Evolutionary conservation across 2,329 filamentous ascomycete species (phyloP).

Genomic region (Sphaceloma murrayae): DNA sequence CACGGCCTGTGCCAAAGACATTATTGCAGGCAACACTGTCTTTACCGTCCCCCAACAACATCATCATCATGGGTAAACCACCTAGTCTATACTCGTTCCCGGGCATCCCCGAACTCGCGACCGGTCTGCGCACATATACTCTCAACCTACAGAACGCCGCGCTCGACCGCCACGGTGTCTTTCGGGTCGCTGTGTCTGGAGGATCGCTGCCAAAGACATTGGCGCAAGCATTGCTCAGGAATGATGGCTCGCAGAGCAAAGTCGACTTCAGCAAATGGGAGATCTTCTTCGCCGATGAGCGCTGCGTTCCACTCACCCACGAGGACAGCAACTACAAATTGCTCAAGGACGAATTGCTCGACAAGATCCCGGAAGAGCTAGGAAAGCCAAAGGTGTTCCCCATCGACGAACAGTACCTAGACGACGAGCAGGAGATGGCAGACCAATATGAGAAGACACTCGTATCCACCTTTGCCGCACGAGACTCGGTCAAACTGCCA

Average conservation of each 20-base stretch:
- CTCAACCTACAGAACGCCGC: constrained; percentile 72
- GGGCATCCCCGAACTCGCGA: constrained; percentile 61
- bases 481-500: constrained; percentile 88
- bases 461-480: constrained; percentile 74
- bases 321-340: constrained; percentile 89
- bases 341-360: constrained; percentile 75
- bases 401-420: constrained; percentile 59
- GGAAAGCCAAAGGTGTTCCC: constrained; percentile 64
- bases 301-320: constrained; percentile 84
- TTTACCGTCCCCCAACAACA: background rate
- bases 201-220: constrained; percentile 86
- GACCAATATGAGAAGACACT: constrained; percentile 87
- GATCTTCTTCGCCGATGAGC: constrained; percentile 97
- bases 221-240: constrained; percentile 66
- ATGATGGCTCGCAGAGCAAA: constrained; percentile 44
- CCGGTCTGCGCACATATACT: constrained; percentile 70
- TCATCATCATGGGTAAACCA: constrained; percentile 28
- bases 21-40: background rate
- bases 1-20: background rate
- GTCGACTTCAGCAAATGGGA: constrained; percentile 83
- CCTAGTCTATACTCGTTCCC: constrained; percentile 71
- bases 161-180: constrained; percentile 67
- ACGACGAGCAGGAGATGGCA: constrained; percentile 82
- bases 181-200: constrained; percentile 88
- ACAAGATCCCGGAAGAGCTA: constrained; percentile 66